Base-by-base conservation (phyloP, 768 basidiomycete species). In the Rickenella mellea region DNA sequence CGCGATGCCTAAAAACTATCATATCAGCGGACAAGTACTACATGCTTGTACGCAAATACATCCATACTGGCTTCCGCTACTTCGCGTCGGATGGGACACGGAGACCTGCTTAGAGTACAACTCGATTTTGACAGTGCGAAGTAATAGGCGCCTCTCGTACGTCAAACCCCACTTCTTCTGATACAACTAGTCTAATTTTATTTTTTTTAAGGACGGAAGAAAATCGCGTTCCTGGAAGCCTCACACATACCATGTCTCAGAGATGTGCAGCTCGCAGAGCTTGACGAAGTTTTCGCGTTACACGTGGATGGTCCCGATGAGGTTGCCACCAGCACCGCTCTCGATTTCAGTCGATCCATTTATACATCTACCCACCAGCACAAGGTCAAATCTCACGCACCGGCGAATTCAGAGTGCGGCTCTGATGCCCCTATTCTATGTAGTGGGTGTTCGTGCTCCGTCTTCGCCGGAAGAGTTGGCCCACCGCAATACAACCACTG, bases 11-110 rank as follows among this genome's bases (percentile, higher is more conserved):
- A n/a, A n/a, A n/a, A 8, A 7, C 27, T 24, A 33, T 14, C 9
- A 12, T 9, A 53, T 94, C 93, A 51, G 80, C 96, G 59, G 94
- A 99, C 71, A 99, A 99, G 60, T 98, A 88, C 60, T 93, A 94
- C 58, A 81, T 97, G 79, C 82, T 99, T 35, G 78, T 97, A 45
- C 74, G 94, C 45, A 74, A 83, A 49, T 97, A 90, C 55, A 70
- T 87, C 41, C 86, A 92, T 53, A 87, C 83, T 1, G 76, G 83
- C 1, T 93, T 98, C 61, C 68, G 83, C 26, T 98, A 20, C 70
- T 80, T 27, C 73, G 81, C 33, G 59, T 62, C 17, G 66, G 73
- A 35, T 99, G 93, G 93, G 74, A 80, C 6, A 50, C 57, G 20
- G 51, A 59, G 6, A 57, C 65, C 4, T 73, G 81, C 39, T 55